Evolutionary conservation across 1,139 yeast genomes (phyloP).

Genomic region (Nematodospora anomalae): DNA sequence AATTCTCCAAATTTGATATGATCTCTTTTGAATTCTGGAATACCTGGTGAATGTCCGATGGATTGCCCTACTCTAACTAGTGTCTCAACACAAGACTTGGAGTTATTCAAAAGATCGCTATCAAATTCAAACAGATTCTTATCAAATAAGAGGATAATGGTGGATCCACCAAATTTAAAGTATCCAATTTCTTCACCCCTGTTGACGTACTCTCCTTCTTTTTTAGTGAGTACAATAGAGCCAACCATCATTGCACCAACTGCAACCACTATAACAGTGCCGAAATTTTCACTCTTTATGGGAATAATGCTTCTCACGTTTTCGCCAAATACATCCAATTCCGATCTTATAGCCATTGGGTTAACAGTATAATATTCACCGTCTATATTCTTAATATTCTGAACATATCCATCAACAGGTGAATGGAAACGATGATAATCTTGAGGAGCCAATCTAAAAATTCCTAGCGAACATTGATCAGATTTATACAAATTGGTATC

Average conservation of each 20-base stretch:
- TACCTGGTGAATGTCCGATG: constrained; percentile 68
- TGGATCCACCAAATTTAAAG: constrained; percentile 95
- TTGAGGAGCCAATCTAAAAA: constrained; percentile 92
- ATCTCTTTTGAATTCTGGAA: constrained; percentile 50
- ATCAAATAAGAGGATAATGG: constrained; percentile 60
- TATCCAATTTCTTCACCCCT: constrained; percentile 89
- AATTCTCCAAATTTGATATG: constrained; percentile 47
- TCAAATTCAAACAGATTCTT: constrained; percentile 54
- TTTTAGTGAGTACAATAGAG: constrained; percentile 72
- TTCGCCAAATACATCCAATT: constrained; percentile 90
- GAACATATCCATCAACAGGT: constrained; percentile 76
- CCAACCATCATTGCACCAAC: constrained; percentile 99
- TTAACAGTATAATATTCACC: constrained; percentile 96
- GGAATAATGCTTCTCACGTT: constrained; percentile 80
- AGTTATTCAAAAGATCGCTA: constrained; percentile 68
- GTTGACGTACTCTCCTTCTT: constrained; percentile 54
- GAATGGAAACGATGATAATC: constrained; percentile 94
- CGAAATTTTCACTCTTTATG: constrained; percentile 70
- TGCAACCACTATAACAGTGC: constrained; percentile 72
- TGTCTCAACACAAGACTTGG: constrained; percentile 73
- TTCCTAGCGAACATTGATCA: constrained; percentile 60
- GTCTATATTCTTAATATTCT: constrained; percentile 63
- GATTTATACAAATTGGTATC: constrained; percentile 38
- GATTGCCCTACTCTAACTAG: constrained; percentile 88
- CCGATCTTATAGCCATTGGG: constrained; percentile 93